phyloP scores from a whole-genome alignment of 2,329 filamentous ascomycete species.

The Colletotrichum eleusines region DNA sequence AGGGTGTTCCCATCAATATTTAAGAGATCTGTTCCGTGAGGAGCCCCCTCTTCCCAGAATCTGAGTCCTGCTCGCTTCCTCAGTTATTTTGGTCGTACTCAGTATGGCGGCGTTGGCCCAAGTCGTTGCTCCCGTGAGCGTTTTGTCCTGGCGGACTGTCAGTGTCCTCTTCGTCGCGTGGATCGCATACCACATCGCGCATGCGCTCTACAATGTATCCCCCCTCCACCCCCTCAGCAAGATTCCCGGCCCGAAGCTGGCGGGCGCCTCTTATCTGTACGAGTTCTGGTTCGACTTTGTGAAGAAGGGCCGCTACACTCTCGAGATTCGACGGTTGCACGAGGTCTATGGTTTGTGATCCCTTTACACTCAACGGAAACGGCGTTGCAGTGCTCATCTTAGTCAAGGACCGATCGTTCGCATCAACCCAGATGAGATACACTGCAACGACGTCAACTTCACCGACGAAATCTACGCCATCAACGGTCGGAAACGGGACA shows the following conservation, averaged over 20 bases:
- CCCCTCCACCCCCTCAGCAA: slow-evolving; percentile 44
- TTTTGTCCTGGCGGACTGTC: background rate
- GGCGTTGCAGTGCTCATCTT: background rate
- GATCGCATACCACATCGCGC: background rate
- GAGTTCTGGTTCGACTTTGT: slow-evolving; percentile 45
- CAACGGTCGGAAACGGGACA: slow-evolving; percentile 29
- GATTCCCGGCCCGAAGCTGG: slow-evolving; percentile 45
- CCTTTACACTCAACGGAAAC: background rate
- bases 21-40: too few species aligned
- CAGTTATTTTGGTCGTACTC: accelerated
- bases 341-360: slow-evolving; percentile 45
- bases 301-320: slow-evolving; percentile 41
- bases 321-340: slow-evolving; percentile 46
- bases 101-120: background rate
- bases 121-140: background rate
- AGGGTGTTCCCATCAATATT: background rate
- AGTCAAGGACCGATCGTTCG: slow-evolving; percentile 52
- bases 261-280: slow-evolving; percentile 39
- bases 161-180: background rate
- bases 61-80: background rate
- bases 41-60: too few species aligned
- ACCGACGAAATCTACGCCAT: slow-evolving; percentile 53
- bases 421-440: slow-evolving; percentile 55
- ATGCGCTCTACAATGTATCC: slow-evolving; percentile 50
- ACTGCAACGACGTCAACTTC: slow-evolving; percentile 52